Base-by-base conservation (phyloP, 2,329 filamentous ascomycete genomes). In the Aspergillus sp. region DNA sequence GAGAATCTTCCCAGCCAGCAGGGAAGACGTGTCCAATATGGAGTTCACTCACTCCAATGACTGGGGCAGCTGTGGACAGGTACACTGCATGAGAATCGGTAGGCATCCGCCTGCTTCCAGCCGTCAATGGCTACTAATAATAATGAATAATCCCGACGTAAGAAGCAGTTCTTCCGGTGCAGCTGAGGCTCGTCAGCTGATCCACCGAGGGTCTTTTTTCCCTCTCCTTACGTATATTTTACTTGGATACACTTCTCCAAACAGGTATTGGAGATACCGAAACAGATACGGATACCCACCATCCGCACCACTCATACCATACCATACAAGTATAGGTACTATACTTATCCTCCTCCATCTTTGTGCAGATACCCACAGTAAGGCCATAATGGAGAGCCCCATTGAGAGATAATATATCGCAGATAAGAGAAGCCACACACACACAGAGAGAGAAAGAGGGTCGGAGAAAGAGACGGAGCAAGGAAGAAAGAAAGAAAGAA, bases 161-260 rank as follows among this genome's bases (percentile, higher is more conserved):
- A 21, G 41, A 11, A 32, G 23, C 13, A 44, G n/a, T 50, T 50
- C 47, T 50, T 27, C 25, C 30, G 47, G 15, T 27, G 47, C 47
- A 30, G 25, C 47, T 30, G 47, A 50, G 47, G 47, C 47, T 50
- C 47, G 44, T 49, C 44, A 49, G 44, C 47, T 30, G 47, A 50
- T 50, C 47, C 47, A 32, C 47, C 41, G 10, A 13, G 25, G 23
- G 25, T 30, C 25, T 30, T 44, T 30, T 30, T 44, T 13, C 41
- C 41, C 23, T 50, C 47, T 50, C 47, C 23, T 49, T 49, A 49
- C 44, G 44, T 49, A 49, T 30, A 49, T 30, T 10, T 49, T 49
- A 49, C 44, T n/a, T 17, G 23, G 5, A 23, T 23, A 10, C 17
- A 11, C 11, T 13, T 27, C 25, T 27, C 32, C 32, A 36, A 36